Conservation (phyloP, 768 basidiomycete genomes). For the Dacryopinax spathularia region DNA sequence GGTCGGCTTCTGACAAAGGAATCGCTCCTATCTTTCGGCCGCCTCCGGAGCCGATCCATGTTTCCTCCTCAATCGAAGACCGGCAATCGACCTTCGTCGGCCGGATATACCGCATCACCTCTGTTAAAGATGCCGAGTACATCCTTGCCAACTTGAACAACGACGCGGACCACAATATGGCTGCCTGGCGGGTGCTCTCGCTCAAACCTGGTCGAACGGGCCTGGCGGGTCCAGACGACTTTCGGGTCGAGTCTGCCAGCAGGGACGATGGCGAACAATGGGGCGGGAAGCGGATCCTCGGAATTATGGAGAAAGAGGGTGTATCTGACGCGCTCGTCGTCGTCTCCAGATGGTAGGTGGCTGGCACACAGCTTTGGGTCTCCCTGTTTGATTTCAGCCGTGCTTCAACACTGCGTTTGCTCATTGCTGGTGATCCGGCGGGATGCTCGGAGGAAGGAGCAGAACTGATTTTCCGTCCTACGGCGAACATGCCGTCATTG, state of each 20-base stretch:
- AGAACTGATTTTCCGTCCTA: neutral
- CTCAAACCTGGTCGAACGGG: slow-evolving; percentile 52
- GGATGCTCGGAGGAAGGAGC: neutral
- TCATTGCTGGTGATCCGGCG: neutral
- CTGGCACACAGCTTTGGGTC: neutral
- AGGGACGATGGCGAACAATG: slow-evolving; percentile 70
- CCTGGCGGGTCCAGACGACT: slow-evolving; percentile 59
- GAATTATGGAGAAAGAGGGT: slow-evolving; percentile 53
- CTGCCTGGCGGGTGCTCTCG: slow-evolving; percentile 67
- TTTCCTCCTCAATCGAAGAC: slow-evolving; percentile 64
- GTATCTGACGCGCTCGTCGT: slow-evolving; percentile 67
- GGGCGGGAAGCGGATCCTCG: slow-evolving; percentile 48
- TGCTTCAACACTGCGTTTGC: neutral
- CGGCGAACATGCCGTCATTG: neutral
- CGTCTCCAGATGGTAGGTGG: slow-evolving; percentile 58
- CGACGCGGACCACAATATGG: slow-evolving; percentile 51
- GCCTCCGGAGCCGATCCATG: slow-evolving; percentile 34
- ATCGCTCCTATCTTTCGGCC: slow-evolving; percentile 16
- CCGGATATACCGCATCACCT: slow-evolving; percentile 41
- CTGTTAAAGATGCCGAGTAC: slow-evolving; percentile 38
- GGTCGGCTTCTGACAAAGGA: neutral
- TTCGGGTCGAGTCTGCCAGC: slow-evolving; percentile 45
- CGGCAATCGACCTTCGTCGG: slow-evolving; percentile 60
- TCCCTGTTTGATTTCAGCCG: neutral
- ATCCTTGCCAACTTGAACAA: slow-evolving; percentile 44